Base-by-base conservation (phyloP, 73 alveolate genomes). In the Paramecium pentaurelia region DNA sequence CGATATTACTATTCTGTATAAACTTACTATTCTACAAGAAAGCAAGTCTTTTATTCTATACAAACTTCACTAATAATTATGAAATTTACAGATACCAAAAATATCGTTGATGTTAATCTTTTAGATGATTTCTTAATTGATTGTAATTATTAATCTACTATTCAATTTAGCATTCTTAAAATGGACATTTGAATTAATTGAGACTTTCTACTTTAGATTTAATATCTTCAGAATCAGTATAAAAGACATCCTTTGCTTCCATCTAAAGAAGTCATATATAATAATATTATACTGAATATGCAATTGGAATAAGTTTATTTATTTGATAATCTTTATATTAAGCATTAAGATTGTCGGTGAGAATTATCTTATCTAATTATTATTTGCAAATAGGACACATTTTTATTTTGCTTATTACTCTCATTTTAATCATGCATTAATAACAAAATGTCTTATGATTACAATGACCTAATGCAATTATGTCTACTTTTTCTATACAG, bases 381-480 rank as follows among this genome's bases (percentile, higher is more conserved):
- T 87, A 37, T 60, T 87, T 87, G 73, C 89, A 87, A 68, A 87
- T 64, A 3, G 88, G 93, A 38, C 93, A 87, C 28, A 58, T 27
- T 36, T 42, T 68, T 22, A 44, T 64, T 25, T 58, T 42, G 49
- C 88, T 87, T 64, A 40, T 40, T 18, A 77, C 70, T 64, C 88
- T 87, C 60, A 68, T 20, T 58, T 87, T 87, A 14, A 64, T 42
- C 88, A 64, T 59, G 14, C 89, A 87, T 59, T 36, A 42, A 70
- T 87, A 64, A 40, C 93, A 87, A 64, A 64, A 64, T 37, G 45
- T 59, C 47, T 87, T 64, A 68, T 87, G 89, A 68, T 87, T 87
- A 73, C 88, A 87, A 16, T 64, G 86, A 60, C 93, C 88, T 54
- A 87, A 64, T 18, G 86, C 93, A 20, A 87, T 87, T 40, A 42